A percentile compares a stretch with the other conserved stretches of the same genome.
Conservation (phyloP, 2,329 filamentous ascomycete species). For the Trichoderma endophyticum region DNA sequence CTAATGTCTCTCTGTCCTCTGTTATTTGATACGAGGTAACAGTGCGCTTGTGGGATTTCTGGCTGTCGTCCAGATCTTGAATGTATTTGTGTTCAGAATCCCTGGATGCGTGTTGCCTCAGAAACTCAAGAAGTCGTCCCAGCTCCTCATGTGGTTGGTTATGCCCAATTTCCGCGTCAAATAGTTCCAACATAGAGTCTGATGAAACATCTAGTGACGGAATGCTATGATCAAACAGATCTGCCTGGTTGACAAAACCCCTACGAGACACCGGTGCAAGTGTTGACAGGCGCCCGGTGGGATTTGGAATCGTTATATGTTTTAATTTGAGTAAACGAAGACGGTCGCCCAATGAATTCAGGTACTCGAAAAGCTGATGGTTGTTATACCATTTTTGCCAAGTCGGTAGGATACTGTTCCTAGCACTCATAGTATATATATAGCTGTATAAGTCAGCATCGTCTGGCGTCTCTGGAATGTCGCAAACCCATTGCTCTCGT, state of each 20-base stretch:
- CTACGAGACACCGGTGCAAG: not conserved
- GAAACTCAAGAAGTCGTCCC: not conserved
- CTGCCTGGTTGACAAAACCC: not conserved
- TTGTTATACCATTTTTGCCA: not conserved
- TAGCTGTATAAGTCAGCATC: fast-evolving
- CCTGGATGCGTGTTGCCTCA: not conserved
- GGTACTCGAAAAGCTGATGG: not conserved
- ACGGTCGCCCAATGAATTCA: not conserved
- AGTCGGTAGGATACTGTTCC: not conserved
- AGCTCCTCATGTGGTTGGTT: not conserved
- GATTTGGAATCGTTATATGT: not conserved
- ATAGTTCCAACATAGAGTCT: not conserved
- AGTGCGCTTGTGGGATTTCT: not conserved
- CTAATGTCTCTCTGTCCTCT: not conserved
- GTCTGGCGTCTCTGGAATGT: not conserved
- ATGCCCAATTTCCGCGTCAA: not conserved
- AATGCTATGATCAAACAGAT: not conserved
- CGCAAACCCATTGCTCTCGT: not conserved
- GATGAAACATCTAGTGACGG: not conserved
- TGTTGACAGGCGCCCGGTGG: not conserved
- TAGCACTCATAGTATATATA: not conserved
- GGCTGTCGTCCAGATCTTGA: not conserved
- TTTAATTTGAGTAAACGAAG: not conserved
- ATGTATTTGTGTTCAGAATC: not conserved
- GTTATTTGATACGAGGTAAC: not conserved